Evolutionary conservation across 257 asterid genomes (phyloP).

Genomic region (Henckelia pumila): DNA sequence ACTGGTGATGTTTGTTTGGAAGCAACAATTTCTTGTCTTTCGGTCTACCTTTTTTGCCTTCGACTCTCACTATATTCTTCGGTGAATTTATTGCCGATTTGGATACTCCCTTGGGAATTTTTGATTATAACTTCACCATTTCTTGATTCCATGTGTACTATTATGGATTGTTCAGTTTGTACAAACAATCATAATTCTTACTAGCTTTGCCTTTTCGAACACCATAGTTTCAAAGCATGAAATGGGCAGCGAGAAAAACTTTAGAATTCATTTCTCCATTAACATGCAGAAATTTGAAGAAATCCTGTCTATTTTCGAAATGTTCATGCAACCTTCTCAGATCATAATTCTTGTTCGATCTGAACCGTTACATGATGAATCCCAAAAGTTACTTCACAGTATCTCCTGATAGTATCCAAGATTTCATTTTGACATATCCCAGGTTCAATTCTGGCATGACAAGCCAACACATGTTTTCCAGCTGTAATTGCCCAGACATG

Average conservation of each 20-base stretch:
- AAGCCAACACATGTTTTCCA: slow-evolving; percentile 57
- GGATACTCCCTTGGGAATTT: neutral
- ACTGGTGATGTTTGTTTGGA: neutral
- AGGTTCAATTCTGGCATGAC: slow-evolving; percentile 55
- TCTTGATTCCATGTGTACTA: too few relatives aligned
- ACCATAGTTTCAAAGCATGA: neutral
- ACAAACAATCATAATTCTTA: neutral
- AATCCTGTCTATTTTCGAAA: neutral
- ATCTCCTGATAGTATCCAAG: slow-evolving; percentile 43
- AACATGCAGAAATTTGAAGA: neutral
- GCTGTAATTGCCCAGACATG: slow-evolving; percentile 73
- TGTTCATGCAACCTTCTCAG: neutral
- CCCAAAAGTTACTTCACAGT: slow-evolving; percentile 38
- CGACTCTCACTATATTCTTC: neutral
- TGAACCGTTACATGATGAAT: slow-evolving; percentile 76
- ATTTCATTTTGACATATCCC: slow-evolving; percentile 45
- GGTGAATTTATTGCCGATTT: neutral
- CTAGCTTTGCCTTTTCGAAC: neutral
- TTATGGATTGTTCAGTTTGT: neutral
- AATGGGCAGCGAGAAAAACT: neutral
- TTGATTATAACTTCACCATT: too few relatives aligned
- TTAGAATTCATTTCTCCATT: neutral
- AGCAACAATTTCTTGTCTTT: neutral
- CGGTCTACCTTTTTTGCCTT: neutral
- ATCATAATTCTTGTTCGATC: slow-evolving; percentile 46